Conservation (phyloP, 495 filamentous ascomycete genomes). For the Penicillium turbatum region DNA sequence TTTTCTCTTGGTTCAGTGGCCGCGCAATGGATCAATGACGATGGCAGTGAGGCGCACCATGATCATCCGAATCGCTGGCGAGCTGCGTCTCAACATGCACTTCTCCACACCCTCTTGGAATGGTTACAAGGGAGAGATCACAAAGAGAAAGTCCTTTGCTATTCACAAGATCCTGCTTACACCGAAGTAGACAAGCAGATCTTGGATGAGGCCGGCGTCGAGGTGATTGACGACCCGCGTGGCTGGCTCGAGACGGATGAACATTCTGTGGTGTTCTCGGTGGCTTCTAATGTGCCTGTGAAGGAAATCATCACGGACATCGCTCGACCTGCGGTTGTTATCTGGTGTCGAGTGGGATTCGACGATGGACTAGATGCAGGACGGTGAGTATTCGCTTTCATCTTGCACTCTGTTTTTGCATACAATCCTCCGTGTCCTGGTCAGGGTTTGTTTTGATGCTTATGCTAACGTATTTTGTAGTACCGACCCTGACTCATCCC, state of each 20-base stretch:
- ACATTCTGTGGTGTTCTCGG: conserved; percentile 26
- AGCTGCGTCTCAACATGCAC: conserved; percentile 10
- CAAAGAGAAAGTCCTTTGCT: conserved; percentile 4
- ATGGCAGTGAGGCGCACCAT: not conserved
- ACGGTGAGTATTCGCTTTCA: not conserved
- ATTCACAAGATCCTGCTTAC: conserved; percentile 30
- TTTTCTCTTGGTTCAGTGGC: conserved; percentile 15
- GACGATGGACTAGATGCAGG: conserved; percentile 3
- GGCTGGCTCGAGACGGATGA: conserved; percentile 33
- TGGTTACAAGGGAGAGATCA: conserved; percentile 8
- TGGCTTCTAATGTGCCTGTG: conserved; percentile 25
- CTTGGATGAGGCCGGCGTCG: conserved; percentile 34
- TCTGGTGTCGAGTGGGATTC: conserved; percentile 22
- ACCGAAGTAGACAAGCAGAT: conserved; percentile 14
- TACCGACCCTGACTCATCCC: conserved; percentile 11
- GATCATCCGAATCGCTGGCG: not conserved
- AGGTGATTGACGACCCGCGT: conserved; percentile 28
- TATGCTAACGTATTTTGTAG: not conserved
- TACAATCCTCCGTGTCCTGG: not conserved
- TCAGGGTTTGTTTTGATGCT: not conserved
- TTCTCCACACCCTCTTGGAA: conserved; percentile 11
- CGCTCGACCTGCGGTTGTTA: conserved; percentile 28
- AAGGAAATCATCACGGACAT: conserved; percentile 34
- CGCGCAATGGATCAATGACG: not conserved
- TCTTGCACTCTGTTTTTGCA: not conserved